phyloP scores from a whole-genome alignment of 257 asterid species.

The Penstemon eatonii region DNA sequence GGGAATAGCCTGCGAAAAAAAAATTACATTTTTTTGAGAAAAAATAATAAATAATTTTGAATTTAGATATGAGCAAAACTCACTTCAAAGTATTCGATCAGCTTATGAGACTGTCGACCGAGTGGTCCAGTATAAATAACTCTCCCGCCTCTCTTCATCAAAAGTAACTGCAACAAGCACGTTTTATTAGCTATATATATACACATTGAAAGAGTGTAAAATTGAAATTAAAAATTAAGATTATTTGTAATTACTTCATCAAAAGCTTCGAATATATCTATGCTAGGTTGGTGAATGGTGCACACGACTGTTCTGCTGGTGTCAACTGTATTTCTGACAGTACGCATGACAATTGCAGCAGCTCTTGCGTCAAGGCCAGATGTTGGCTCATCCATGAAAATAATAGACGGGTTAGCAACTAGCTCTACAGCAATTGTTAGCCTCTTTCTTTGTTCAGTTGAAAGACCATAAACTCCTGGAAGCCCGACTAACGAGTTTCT shows the following conservation, averaged over 20 bases:
- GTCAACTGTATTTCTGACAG: constrained; percentile 51
- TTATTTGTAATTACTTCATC: constrained; percentile 37
- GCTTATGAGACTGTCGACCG: constrained; percentile 47
- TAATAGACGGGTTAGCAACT: constrained; percentile 63
- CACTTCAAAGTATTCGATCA: constrained; percentile 58
- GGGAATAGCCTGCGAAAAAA: constrained; percentile 37
- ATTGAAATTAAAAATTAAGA: too few species aligned
- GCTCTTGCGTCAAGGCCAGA: constrained; percentile 69
- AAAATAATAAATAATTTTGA: too few species aligned
- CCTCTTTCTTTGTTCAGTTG: constrained; percentile 62
- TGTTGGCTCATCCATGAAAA: constrained; percentile 70
- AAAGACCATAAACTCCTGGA: constrained; percentile 57
- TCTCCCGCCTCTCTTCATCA: constrained; percentile 62
- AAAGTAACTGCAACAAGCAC: constrained; percentile 40
- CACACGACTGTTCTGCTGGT: constrained; percentile 63
- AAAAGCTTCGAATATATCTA: constrained; percentile 65
- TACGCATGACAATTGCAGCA: constrained; percentile 65
- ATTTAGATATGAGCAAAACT: constrained; percentile 1
- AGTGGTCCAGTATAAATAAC: constrained; percentile 52
- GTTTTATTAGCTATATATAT: neutral
- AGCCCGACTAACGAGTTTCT: constrained; percentile 49
- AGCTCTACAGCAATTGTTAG: constrained; percentile 59
- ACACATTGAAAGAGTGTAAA: neutral
- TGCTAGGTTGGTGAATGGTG: constrained; percentile 69
- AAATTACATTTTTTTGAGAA: too few species aligned